Percentiles rank a stretch among this genome's conserved stretches.
These are phyloP conservation scores for Stellera chamaejasme DNA, from an alignment of 345 rosid species.

Conservation along the genomic window DNA sequence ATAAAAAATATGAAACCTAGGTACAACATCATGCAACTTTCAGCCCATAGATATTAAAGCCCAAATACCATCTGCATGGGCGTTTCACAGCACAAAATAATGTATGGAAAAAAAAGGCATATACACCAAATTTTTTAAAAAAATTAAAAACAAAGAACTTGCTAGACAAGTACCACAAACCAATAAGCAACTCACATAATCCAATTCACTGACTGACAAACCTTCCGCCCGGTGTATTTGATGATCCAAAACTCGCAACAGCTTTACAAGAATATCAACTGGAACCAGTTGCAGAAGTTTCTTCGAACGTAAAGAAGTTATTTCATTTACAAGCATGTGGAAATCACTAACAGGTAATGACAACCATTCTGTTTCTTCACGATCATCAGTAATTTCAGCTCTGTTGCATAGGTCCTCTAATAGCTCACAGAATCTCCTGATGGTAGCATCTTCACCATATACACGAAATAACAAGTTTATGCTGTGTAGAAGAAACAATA, in stretches of 20 bases:
- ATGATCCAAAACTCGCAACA: constrained; percentile 71
- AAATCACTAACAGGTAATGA: constrained; percentile 58
- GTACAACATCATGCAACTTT: too few species aligned
- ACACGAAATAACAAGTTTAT: background rate
- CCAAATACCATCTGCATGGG: background rate
- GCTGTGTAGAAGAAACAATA: constrained; percentile 1
- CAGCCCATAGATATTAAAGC: too few species aligned
- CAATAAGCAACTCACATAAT: constrained; percentile 45
- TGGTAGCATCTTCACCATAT: constrained; percentile 43
- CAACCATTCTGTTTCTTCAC: constrained; percentile 81
- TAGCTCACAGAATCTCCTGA: constrained; percentile 61
- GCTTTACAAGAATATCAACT: constrained; percentile 64
- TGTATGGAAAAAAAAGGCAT: constrained; percentile 4
- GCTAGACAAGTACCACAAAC: background rate
- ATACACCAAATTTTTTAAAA: background rate
- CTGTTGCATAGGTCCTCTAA: constrained; percentile 74
- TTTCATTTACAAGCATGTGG: constrained; percentile 71
- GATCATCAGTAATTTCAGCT: constrained; percentile 87
- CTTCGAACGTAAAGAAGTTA: constrained; percentile 65
- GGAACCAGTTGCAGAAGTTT: constrained; percentile 84
- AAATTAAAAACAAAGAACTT: constrained; percentile 2
- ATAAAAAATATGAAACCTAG: too few species aligned
- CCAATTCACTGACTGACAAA: constrained; percentile 55
- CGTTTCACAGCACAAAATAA: background rate
- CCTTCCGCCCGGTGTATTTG: constrained; percentile 99